Conservation (phyloP, 345 rosid species). For the Brassica nigra region DNA sequence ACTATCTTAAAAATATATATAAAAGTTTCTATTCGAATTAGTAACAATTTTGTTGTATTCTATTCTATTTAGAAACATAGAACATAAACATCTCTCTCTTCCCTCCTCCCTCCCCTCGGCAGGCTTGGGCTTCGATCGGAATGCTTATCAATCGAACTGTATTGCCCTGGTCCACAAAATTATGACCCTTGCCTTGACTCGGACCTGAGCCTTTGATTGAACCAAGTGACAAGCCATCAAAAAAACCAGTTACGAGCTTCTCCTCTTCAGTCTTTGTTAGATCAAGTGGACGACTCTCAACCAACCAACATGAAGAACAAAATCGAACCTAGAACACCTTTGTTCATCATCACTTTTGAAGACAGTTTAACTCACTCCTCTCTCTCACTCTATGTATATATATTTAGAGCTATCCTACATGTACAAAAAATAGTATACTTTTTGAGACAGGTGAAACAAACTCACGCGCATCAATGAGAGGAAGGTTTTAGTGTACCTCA, state of each 20-base stretch:
- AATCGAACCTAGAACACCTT: constrained; percentile 25
- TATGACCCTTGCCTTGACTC: constrained; percentile 56
- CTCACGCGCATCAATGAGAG: too few relatives aligned
- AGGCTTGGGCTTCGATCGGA: constrained; percentile 47
- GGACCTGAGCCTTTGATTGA: constrained; percentile 54
- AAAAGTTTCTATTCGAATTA: too few relatives aligned
- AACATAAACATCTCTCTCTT: too few relatives aligned
- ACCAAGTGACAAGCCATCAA: constrained; percentile 50
- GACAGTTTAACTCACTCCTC: not conserved
- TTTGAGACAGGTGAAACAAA: too few relatives aligned
- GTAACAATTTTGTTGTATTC: too few relatives aligned
- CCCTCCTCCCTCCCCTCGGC: too few relatives aligned
- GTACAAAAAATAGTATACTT: too few relatives aligned
- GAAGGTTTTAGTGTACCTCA: too few relatives aligned
- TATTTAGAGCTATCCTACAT: too few relatives aligned
- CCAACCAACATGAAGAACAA: constrained; percentile 26
- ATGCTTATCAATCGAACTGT: constrained; percentile 40
- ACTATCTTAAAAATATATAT: too few relatives aligned
- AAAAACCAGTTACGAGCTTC: constrained; percentile 34
- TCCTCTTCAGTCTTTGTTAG: constrained; percentile 17
- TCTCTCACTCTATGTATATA: not conserved
- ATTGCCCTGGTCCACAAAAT: constrained; percentile 17
- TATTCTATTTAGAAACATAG: too few relatives aligned
- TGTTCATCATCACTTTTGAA: constrained; percentile 38
- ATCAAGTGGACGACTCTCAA: constrained; percentile 46